Evolutionary conservation across 2,329 filamentous ascomycete genomes (phyloP), one percentile per base, ranked within the genome.

Genomic region (Ceratocystis eucalypticola): DNA sequence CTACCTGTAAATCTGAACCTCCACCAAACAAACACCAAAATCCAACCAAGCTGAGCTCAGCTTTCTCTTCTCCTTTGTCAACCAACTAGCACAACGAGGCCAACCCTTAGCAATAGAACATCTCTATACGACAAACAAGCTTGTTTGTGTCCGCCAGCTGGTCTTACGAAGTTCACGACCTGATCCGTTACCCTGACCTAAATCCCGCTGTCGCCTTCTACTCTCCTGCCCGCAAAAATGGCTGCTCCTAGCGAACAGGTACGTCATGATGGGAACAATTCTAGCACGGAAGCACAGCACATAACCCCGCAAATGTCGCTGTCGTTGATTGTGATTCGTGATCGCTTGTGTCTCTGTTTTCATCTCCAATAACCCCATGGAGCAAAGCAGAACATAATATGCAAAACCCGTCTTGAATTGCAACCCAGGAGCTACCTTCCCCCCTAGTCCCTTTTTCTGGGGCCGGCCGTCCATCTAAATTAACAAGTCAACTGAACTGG

Each of bases 231-330:
- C 20, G 61, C 44, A 69, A 75, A 66, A 66, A 80, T 80, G 78
- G 76, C 78, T 70, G 73, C 76, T 67, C 75, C 78, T 62, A 72
- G 73, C 69, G 74, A 78, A 70, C 74, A 76, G 74, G 79, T 80
- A 76, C 72, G 63, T 65, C 28, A 33, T 59, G 25, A 37, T 25
- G 33, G 22, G 1, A 8, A 28, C 28, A 45, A 25, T 20, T 77
- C 73, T 72, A 69, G 70, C 71, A 70, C 1, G 22, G 22, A 17
- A 8, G 5, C 53, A 28, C n/a, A 28, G 28, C 10, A 17, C 5
- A 10, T 37, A 12, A 20, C 46, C n/a, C 22, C n/a, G 6, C n/a
- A 22, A n/a, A 50, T 50, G 46, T 8, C n/a, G 46, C 46, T n/a
- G n/a, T 22, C 2, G 5, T 22, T n/a, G 46, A 15, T 15, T 15